These are phyloP conservation scores for Colletotrichum gigasporum DNA, from an alignment of 2,329 filamentous ascomycete species.

Conservation along the genomic window DNA sequence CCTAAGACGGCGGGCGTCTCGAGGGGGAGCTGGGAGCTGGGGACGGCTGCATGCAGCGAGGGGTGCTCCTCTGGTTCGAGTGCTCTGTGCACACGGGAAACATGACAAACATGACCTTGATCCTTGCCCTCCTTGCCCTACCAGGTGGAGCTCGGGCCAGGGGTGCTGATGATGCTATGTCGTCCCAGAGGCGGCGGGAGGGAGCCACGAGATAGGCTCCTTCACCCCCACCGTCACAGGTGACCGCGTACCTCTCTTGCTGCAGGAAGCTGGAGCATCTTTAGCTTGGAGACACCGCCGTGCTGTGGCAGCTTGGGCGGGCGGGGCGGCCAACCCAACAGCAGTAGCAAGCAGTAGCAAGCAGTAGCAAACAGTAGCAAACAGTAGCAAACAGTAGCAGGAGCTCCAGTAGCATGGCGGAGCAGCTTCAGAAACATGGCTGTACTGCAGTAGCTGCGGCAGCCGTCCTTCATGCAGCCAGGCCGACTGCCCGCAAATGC, in stretches of 20 bases:
- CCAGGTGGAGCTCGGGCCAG: slow-evolving; percentile 4
- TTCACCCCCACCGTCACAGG: background rate
- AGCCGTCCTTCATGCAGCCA: slow-evolving; percentile 18
- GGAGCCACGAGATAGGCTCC: slow-evolving; percentile 15
- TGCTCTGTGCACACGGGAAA: slow-evolving; percentile 23
- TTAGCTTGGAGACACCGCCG: slow-evolving; percentile 4
- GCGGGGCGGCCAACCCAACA: slow-evolving; percentile 1
- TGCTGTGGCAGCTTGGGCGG: background rate
- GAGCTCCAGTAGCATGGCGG: too few relatives aligned
- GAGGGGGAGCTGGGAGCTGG: slow-evolving; percentile 5
- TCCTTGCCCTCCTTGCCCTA: slow-evolving; percentile 1
- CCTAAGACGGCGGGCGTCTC: slow-evolving; percentile 24
- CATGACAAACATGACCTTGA: slow-evolving; percentile 26
- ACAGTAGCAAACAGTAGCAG: background rate
- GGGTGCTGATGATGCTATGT: slow-evolving; percentile 18
- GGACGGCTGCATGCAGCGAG: slow-evolving; percentile 11
- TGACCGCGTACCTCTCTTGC: background rate
- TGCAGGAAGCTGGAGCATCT: slow-evolving; percentile 14
- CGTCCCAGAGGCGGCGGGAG: slow-evolving; percentile 13
- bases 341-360: background rate
- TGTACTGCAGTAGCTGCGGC: slow-evolving; percentile 15
- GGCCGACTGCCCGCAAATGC: slow-evolving; percentile 18
- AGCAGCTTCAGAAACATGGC: slow-evolving; percentile 26
- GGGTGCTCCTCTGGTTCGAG: slow-evolving; percentile 11
- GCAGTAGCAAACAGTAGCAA: background rate